Conservation (phyloP, 768 basidiomycete genomes). For the Glaciozyma martinii region DNA sequence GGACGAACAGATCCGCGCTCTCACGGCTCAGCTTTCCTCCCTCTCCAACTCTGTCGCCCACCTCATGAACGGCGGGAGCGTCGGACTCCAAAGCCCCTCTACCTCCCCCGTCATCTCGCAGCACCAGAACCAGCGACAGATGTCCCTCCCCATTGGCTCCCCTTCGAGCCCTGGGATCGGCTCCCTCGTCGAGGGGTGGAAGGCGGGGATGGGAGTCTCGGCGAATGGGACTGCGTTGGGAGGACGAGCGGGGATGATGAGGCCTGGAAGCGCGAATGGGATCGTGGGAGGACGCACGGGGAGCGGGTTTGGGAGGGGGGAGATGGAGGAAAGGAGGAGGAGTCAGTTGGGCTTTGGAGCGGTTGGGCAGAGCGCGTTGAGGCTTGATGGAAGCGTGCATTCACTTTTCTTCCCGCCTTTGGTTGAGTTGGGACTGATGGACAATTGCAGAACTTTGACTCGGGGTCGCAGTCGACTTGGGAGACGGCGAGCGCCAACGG, state of each 20-base stretch:
- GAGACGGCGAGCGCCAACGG: background rate
- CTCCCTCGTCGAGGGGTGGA: constrained; percentile 1
- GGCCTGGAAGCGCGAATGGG: background rate
- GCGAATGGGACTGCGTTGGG: background rate
- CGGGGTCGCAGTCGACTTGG: background rate
- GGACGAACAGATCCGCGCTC: constrained; percentile 50
- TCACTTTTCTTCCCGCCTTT: background rate
- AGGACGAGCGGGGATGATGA: background rate
- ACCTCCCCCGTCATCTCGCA: background rate
- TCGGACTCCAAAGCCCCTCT: background rate
- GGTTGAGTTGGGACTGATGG: background rate
- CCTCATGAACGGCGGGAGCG: constrained; percentile 52
- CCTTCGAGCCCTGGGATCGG: background rate
- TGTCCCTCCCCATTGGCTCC: constrained; percentile 16
- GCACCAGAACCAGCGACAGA: constrained; percentile 11
- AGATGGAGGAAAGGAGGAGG: background rate
- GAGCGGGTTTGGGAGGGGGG: background rate
- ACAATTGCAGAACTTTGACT: no score
- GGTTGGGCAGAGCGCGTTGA: no score
- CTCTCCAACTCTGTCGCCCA: constrained; percentile 78
- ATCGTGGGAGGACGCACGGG: background rate
- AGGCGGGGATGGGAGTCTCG: background rate
- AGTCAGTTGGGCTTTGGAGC: no score
- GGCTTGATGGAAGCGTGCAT: background rate
- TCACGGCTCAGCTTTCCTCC: constrained; percentile 65